A percentile compares a stretch with the other conserved stretches of the same genome.
Conservation (phyloP, 148 eudicot species). For the Cornus florida region DNA sequence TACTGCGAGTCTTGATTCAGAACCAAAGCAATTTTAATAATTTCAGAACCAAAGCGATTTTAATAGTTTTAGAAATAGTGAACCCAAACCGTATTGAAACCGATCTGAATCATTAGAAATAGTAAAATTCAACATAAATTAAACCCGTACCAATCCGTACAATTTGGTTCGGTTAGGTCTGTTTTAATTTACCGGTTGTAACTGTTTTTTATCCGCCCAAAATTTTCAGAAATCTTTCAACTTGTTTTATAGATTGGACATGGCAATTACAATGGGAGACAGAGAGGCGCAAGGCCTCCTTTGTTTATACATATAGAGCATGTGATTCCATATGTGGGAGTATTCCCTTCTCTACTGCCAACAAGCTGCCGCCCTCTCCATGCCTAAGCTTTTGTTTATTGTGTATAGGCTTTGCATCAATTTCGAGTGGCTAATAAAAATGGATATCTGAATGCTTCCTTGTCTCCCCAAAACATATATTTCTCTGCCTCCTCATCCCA, state of each 20-base stretch:
- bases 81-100: too few relatives aligned
- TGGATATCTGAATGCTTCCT: slow-evolving; percentile 8
- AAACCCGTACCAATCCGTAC: too few relatives aligned
- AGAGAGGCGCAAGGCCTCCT: slow-evolving; percentile 6
- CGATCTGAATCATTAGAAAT: too few relatives aligned
- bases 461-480: slow-evolving; percentile 14
- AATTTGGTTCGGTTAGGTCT: too few relatives aligned
- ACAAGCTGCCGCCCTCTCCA: neutral
- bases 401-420: slow-evolving; percentile 2
- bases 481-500: slow-evolving; percentile 12
- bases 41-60: too few relatives aligned
- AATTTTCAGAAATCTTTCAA: too few relatives aligned
- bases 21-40: too few relatives aligned
- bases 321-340: neutral
- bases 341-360: neutral
- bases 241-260: neutral
- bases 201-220: too few relatives aligned
- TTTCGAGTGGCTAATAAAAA: slow-evolving; percentile 5
- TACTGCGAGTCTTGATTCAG: too few relatives aligned
- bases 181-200: too few relatives aligned
- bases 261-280: neutral
- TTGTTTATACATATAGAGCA: neutral
- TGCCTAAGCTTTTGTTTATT: slow-evolving; percentile 3
- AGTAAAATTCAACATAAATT: too few relatives aligned
- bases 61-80: too few relatives aligned